Evolutionary conservation across 2,329 filamentous ascomycete species (phyloP).

Genomic region (Botrytis hyacinthi): DNA sequence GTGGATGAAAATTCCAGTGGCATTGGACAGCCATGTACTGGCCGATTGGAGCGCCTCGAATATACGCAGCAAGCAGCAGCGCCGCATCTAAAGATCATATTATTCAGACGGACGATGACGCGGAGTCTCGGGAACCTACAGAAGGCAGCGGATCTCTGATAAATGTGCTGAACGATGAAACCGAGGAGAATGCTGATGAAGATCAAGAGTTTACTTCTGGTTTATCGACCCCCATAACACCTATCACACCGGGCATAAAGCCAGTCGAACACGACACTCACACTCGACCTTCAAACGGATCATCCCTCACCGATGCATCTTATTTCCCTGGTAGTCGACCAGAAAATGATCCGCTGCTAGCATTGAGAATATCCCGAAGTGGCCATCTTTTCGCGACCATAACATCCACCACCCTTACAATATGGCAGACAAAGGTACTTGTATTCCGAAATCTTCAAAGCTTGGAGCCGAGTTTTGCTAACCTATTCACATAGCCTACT

Average conservation of each 20-base stretch:
- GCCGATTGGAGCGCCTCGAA: slow-evolving; percentile 80
- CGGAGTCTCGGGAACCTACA: slow-evolving; percentile 42
- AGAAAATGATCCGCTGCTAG: slow-evolving; percentile 64
- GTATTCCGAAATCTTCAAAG: slow-evolving; percentile 8
- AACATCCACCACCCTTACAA: slow-evolving; percentile 78
- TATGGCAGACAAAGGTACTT: slow-evolving; percentile 92
- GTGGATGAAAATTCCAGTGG: slow-evolving; percentile 38
- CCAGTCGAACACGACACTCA: slow-evolving; percentile 56
- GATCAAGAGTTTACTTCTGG: slow-evolving; percentile 28
- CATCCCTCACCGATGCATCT: slow-evolving; percentile 24
- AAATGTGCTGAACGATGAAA: slow-evolving; percentile 32
- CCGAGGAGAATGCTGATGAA: slow-evolving; percentile 33
- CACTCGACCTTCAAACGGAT: slow-evolving; percentile 23
- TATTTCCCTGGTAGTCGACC: slow-evolving; percentile 23
- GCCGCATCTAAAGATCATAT: slow-evolving; percentile 51
- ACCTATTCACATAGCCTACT: slow-evolving; percentile 62
- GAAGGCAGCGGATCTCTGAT: slow-evolving; percentile 40
- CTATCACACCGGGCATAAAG: slow-evolving; percentile 56
- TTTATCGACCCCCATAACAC: slow-evolving; percentile 51
- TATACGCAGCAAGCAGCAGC: slow-evolving; percentile 75
- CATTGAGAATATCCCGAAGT: slow-evolving; percentile 72
- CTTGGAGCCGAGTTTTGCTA: slow-evolving; percentile 8
- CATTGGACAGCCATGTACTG: slow-evolving; percentile 71
- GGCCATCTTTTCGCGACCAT: slow-evolving; percentile 87
- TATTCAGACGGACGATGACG: slow-evolving; percentile 61